Conservation (phyloP, 78 protist genomes). For the Dictyostelium brefeldianum region DNA sequence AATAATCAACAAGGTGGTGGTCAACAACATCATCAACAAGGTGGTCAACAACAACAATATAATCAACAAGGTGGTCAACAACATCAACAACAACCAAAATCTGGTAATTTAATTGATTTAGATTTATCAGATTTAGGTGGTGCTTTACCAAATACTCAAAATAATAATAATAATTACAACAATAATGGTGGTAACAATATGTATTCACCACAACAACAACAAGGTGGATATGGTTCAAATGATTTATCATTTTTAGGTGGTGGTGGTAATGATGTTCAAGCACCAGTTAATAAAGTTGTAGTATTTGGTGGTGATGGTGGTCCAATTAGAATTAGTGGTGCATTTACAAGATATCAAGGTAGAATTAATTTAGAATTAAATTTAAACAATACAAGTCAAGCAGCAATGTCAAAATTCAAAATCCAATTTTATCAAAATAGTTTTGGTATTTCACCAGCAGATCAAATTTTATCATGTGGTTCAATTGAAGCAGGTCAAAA, state of each 20-base stretch:
- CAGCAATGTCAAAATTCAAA: slow-evolving; percentile 57
- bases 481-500: slow-evolving; percentile 40
- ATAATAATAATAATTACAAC: neutral
- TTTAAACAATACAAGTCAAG: slow-evolving; percentile 31
- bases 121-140: slow-evolving; percentile 53
- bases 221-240: slow-evolving; percentile 36
- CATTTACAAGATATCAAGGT: slow-evolving; percentile 65
- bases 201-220: slow-evolving; percentile 34
- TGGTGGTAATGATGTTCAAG: neutral
- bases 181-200: neutral
- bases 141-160: slow-evolving; percentile 30
- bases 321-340: slow-evolving; percentile 66
- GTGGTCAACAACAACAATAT: slow-evolving; percentile 18
- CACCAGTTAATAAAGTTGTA: slow-evolving; percentile 46
- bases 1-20: neutral
- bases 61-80: neutral
- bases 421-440: slow-evolving; percentile 81
- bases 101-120: slow-evolving; percentile 65
- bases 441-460: slow-evolving; percentile 79
- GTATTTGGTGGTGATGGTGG: slow-evolving; percentile 44
- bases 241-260: slow-evolving; percentile 53
- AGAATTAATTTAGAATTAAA: slow-evolving; percentile 68
- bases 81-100: slow-evolving; percentile 54
- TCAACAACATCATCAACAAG: slow-evolving; percentile 1
- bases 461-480: slow-evolving; percentile 56